phyloP scores from a whole-genome alignment of 2,329 filamentous ascomycete genomes.

The Beauveria scarabaeidicola region DNA sequence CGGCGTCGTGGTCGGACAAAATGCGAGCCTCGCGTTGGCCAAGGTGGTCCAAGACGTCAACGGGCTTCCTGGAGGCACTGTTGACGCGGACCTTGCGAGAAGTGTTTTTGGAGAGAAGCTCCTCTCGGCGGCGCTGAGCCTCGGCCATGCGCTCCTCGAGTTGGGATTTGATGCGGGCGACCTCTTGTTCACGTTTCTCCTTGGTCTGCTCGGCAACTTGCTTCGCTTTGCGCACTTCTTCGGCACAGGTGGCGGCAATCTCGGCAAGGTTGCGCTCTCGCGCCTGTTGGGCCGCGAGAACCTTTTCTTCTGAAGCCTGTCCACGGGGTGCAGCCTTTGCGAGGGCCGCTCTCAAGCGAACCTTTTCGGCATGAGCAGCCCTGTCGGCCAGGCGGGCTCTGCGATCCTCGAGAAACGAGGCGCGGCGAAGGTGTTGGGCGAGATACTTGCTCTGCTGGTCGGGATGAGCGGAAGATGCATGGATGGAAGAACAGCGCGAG shows the following conservation, averaged over 20 bases:
- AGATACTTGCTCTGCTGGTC: slow-evolving; percentile 67
- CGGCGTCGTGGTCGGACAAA: slow-evolving; percentile 54
- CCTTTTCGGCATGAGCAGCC: slow-evolving; percentile 75
- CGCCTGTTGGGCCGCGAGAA: slow-evolving; percentile 67
- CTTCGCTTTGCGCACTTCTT: slow-evolving; percentile 76
- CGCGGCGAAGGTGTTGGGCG: slow-evolving; percentile 69
- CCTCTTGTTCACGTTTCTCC: slow-evolving; percentile 68
- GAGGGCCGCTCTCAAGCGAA: slow-evolving; percentile 64
- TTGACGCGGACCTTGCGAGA: slow-evolving; percentile 44
- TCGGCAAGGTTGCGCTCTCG: slow-evolving; percentile 74
- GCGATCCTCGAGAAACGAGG: slow-evolving; percentile 72
- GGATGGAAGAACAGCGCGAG: slow-evolving; percentile 55
- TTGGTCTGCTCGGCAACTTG: slow-evolving; percentile 76
- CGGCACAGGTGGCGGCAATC: slow-evolving; percentile 71
- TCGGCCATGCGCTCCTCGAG: slow-evolving; percentile 76
- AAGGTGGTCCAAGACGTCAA: slow-evolving; percentile 38
- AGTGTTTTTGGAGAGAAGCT: slow-evolving; percentile 48
- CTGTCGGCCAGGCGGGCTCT: slow-evolving; percentile 72
- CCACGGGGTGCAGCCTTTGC: slow-evolving; percentile 62
- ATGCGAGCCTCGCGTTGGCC: slow-evolving; percentile 37
- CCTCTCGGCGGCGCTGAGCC: slow-evolving; percentile 62
- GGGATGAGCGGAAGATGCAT: slow-evolving; percentile 43
- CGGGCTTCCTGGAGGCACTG: slow-evolving; percentile 44
- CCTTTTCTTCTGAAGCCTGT: slow-evolving; percentile 64
- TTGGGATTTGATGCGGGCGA: slow-evolving; percentile 58